Conservation (phyloP, 805 yeast genomes). For the Lachancea meyersii region DNA sequence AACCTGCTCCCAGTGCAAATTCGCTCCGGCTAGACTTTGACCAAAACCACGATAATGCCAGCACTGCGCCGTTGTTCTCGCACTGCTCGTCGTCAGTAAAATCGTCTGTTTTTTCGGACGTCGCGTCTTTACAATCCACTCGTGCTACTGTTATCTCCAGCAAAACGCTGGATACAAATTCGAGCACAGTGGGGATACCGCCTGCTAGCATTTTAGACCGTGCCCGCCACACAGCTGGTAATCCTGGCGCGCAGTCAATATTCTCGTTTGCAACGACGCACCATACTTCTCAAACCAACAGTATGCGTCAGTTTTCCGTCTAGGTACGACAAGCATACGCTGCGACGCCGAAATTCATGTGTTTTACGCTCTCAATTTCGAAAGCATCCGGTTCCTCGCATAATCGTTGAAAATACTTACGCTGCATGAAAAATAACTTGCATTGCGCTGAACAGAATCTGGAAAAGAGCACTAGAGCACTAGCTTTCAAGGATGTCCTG, state of each 20-base stretch:
- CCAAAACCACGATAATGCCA: conserved; percentile 21
- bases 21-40: conserved; percentile 2
- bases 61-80: conserved; percentile 32
- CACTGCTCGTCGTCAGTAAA: conserved; percentile 28
- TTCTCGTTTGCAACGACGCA: conserved; percentile 7
- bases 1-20: background rate
- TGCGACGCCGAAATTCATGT: too few relatives aligned
- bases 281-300: conserved; percentile 18
- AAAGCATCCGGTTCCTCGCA: too few relatives aligned
- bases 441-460: too few relatives aligned
- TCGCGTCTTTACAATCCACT: conserved; percentile 32
- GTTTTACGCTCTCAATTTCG: too few relatives aligned
- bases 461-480: too few relatives aligned
- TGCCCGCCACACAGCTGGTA: conserved; percentile 28
- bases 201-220: conserved; percentile 68
- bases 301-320: conserved; percentile 17
- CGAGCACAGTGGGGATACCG: conserved; percentile 63
- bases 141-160: conserved; percentile 33
- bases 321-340: background rate
- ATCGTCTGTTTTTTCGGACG: conserved; percentile 35
- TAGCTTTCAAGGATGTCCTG: too few relatives aligned
- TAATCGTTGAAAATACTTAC: too few relatives aligned
- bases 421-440: too few relatives aligned
- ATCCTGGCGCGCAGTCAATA: conserved; percentile 11
- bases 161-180: conserved; percentile 44